Base-by-base conservation (phyloP, 768 basidiomycete genomes). In the Mrakia blollopis region DNA sequence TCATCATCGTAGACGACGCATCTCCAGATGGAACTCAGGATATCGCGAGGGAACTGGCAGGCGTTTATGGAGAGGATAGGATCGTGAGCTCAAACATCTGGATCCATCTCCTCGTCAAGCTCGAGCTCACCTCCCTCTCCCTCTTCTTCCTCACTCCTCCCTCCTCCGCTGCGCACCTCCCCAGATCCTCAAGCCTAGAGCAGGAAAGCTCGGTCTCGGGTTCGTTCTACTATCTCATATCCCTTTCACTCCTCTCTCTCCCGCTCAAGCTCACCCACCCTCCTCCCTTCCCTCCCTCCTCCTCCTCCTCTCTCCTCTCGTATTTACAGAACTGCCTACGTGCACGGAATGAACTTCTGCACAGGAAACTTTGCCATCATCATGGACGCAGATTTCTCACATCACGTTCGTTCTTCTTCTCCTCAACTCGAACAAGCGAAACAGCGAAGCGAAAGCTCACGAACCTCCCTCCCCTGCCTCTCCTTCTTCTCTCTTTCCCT, bases 321-420 rank as follows among this genome's bases (percentile, higher is more conserved):
- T n/a, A n/a, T n/a, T n/a, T 21, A 6, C 79, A 94, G 92, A 75
- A 94, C 94, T 30, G 94, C 94, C 47, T 96, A 96, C 82, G 91
- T 95, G 52, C 91, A 96, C 81, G 94, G 94, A 18, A 86, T 96
- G 68, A 90, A 92, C 80, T 95, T 92, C 83, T 91, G 91, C 80
- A 90, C 90, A 0, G 94, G 94, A 13, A 92, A 93, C 84, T 96
- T 94, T 85, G 92, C 94, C 30, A 92, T 95, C 81, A 95, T 96
- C 82, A 96, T 96, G 94, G 94, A 96, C 80, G 94, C 94, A 71
- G 94, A 96, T 85, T 94, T 96, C 84, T 94, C 93, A 8, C 94
- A 96, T 81, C 94, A 96, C 80, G 93, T 93, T 84, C 63, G 91
- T 85, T 50, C 47, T 32, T 52, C 63, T 21, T 39, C 39, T 52